A percentile compares a stretch with the other conserved stretches of the same genome.
Conservation (phyloP, 2,329 filamentous ascomycete genomes). For the Diaporthe vaccinii region DNA sequence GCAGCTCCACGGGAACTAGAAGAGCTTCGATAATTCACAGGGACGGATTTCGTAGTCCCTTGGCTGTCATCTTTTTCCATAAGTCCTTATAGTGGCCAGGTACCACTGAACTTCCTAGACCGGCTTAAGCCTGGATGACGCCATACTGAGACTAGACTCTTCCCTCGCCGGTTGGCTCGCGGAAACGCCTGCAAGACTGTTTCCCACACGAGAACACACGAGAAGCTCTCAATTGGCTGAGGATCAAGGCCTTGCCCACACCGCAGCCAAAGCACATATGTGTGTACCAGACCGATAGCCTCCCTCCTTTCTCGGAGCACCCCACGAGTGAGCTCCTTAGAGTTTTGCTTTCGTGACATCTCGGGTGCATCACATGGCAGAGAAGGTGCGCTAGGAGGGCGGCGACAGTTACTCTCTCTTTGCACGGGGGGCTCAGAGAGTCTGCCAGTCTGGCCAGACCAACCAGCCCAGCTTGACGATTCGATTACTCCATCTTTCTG, state of each 20-base stretch:
- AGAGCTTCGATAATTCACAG: neutral
- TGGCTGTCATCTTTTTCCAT: neutral
- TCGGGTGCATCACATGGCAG: slow-evolving; percentile 28
- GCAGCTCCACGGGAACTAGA: neutral
- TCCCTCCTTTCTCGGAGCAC: neutral
- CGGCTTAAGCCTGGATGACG: slow-evolving; percentile 36
- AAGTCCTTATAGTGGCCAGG: neutral
- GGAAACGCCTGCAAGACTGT: slow-evolving; percentile 17
- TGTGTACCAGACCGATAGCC: neutral
- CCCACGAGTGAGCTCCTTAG: neutral
- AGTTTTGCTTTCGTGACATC: slow-evolving; percentile 25
- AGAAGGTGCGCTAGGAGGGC: neutral
- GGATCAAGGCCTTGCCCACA: neutral
- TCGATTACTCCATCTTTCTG: slow-evolving; percentile 16
- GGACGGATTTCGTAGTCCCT: neutral
- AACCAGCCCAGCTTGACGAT: neutral
- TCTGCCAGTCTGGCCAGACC: neutral
- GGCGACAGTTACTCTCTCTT: neutral
- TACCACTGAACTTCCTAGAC: slow-evolving; percentile 10
- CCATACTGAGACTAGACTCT: slow-evolving; percentile 32
- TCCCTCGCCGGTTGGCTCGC: slow-evolving; percentile 3
- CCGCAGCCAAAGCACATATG: neutral
- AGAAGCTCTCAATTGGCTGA: slow-evolving; percentile 34
- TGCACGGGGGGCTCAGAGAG: neutral
- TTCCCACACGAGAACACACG: slow-evolving; percentile 5